A percentile compares a stretch with the other conserved stretches of the same genome.
phyloP scores from a whole-genome alignment of 192 early-diverging fungal genomes.

The Haplosporangium gracile region DNA sequence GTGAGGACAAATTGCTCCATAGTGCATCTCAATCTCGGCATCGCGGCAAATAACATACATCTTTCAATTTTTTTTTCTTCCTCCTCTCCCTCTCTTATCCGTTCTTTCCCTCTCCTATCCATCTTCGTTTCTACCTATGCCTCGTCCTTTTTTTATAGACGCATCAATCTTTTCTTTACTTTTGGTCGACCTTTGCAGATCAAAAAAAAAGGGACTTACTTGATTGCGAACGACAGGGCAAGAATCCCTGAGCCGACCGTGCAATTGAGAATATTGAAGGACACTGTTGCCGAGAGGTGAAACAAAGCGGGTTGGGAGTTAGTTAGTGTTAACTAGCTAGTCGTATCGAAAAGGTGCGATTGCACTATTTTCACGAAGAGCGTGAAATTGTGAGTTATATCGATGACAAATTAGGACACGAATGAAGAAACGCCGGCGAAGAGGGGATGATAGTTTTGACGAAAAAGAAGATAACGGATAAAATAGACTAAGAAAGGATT shows the following conservation, averaged over 20 bases:
- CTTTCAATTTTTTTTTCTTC: not conserved
- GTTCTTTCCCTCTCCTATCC: not conserved
- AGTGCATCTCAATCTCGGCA: not conserved
- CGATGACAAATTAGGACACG: not conserved
- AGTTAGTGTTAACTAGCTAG: not conserved
- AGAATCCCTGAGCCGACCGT: conserved; percentile 78
- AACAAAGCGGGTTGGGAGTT: not conserved
- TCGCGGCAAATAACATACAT: not conserved
- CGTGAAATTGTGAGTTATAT: not conserved
- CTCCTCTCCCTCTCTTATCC: too few relatives aligned
- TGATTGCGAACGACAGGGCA: conserved; percentile 74
- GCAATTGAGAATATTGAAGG: conserved; percentile 77
- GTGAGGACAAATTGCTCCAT: not conserved
- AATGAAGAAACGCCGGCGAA: too few relatives aligned
- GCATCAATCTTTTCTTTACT: not conserved
- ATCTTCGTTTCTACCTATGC: not conserved
- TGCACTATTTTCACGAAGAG: not conserved
- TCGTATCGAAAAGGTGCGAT: not conserved
- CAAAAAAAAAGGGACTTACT: conserved; percentile 42
- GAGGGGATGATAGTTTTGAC: not conserved
- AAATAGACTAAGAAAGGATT: not conserved
- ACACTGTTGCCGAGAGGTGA: conserved; percentile 15
- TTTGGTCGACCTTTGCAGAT: not conserved
- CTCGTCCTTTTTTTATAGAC: not conserved
- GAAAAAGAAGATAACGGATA: not conserved